Conservation (phyloP, 176 grass and related monocot species). For the Musa beccarii region DNA sequence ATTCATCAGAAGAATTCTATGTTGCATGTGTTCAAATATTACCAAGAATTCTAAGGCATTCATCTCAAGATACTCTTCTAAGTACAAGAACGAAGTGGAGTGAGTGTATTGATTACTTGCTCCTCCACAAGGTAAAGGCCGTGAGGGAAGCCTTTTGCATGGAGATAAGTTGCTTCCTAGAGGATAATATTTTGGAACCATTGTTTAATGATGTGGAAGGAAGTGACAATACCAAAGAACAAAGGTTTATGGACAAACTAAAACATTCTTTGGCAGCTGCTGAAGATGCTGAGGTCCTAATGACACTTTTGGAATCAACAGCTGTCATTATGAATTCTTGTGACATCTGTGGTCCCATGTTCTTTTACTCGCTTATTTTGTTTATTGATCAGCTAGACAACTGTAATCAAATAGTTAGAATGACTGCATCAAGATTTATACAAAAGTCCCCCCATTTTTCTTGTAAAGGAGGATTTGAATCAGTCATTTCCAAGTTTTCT, state of each 20-base stretch:
- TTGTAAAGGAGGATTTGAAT: conserved; percentile 69
- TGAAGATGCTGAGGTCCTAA: conserved; percentile 47
- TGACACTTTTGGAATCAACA: conserved; percentile 67
- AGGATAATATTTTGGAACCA: conserved; percentile 44
- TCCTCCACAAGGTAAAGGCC: conserved; percentile 58
- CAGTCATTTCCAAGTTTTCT: conserved; percentile 50
- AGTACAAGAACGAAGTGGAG: conserved; percentile 55
- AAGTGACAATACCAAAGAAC: conserved; percentile 38
- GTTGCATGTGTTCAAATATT: conserved; percentile 62
- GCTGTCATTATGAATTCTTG: conserved; percentile 61
- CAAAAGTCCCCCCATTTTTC: conserved; percentile 46
- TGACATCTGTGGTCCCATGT: conserved; percentile 56
- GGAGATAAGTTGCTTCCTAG: conserved; percentile 67
- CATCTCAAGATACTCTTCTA: conserved; percentile 35
- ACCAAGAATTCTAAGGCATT: conserved; percentile 73
- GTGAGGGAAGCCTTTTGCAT: conserved; percentile 78
- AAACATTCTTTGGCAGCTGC: conserved; percentile 42
- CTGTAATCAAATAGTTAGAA: conserved; percentile 47
- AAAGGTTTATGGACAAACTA: conserved; percentile 62
- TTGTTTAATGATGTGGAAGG: conserved; percentile 48
- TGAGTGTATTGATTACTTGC: conserved; percentile 60
- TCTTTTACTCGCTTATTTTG: conserved; percentile 66
- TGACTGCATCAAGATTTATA: conserved; percentile 59
- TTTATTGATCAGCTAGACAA: conserved; percentile 64
- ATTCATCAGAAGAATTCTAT: conserved; percentile 46